These are phyloP conservation scores for Teratosphaeria epicoccoides DNA, from an alignment of 2,329 filamentous ascomycete genomes.

Conservation along the genomic window DNA sequence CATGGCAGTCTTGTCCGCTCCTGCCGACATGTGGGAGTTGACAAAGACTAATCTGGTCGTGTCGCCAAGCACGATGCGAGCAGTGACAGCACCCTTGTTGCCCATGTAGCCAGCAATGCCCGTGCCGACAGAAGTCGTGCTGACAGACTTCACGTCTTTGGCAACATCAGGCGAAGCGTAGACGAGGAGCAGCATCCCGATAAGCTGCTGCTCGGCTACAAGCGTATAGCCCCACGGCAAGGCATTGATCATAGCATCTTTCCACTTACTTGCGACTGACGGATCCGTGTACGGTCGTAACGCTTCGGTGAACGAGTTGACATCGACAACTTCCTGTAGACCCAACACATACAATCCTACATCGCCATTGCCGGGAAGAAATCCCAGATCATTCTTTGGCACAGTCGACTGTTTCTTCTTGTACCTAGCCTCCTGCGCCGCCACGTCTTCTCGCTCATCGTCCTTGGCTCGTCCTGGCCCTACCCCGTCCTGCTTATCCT, in stretches of 20 bases:
- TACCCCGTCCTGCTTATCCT: slow-evolving; percentile 12
- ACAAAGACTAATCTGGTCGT: slow-evolving; percentile 82
- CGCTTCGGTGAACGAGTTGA: slow-evolving; percentile 69
- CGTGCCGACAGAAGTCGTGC: slow-evolving; percentile 73
- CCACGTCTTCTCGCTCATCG: slow-evolving; percentile 34
- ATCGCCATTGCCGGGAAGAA: slow-evolving; percentile 50
- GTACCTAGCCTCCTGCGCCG: slow-evolving; percentile 38
- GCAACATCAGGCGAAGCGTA: slow-evolving; percentile 73
- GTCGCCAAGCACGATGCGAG: slow-evolving; percentile 75
- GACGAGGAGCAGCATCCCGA: slow-evolving; percentile 72
- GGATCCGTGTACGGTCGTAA: slow-evolving; percentile 67
- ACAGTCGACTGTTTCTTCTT: slow-evolving; percentile 34
- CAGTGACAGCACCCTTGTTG: slow-evolving; percentile 84
- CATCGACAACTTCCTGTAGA: slow-evolving; percentile 83
- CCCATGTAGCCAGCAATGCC: slow-evolving; percentile 88
- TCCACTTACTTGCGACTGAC: slow-evolving; percentile 65
- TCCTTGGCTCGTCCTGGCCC: slow-evolving; percentile 12
- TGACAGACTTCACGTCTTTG: slow-evolving; percentile 67
- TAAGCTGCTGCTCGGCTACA: slow-evolving; percentile 71
- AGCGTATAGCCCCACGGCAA: slow-evolving; percentile 68
- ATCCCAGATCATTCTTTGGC: slow-evolving; percentile 34
- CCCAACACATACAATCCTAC: slow-evolving; percentile 84
- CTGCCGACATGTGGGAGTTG: slow-evolving; percentile 85
- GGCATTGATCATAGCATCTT: slow-evolving; percentile 59
- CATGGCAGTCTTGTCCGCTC: slow-evolving; percentile 63